Evolutionary conservation across 169 alveolate species (phyloP), one percentile per base, ranked within the genome.

Genomic region (Plasmodium berghei): DNA sequence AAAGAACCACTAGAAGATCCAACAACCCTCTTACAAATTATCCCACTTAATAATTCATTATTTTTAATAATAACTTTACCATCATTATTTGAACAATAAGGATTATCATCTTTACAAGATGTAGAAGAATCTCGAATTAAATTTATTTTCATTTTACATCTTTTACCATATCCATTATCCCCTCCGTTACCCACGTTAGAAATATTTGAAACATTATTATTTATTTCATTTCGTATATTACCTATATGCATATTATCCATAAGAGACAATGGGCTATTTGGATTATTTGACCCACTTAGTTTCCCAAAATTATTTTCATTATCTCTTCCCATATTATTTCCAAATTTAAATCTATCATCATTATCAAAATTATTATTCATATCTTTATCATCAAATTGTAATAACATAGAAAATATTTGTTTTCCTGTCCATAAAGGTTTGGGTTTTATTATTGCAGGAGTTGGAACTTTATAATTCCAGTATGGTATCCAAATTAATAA

Each of bases 361-460:
- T 63, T 59, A 69, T 64, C 8, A 10, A 92, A 87, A 49, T 83
- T 77, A 24, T 89, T 69, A 46, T 92, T 62, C 6, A 20, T 56
- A 14, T 87, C 80, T 69, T 90, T 16, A 69, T 92, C 95, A 75
- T 94, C 94, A 73, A 94, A 92, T 22, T 99, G 99, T 87, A 99
- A 95, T 34, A 99, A 94, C 92, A 99, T 93, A 42, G 99, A 95
- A 88, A 99, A 95, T 52, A 99, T 95, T 95, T 99, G 99, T 92
- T 99, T 99, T 22, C 99, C 99, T 5, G 99, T 97, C 99, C 99
- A 98, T 72, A 97, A 94, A 24, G 99, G 99, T 86, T 96, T 95
- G 6, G 99, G 99, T 69, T 96, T 97, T 72, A 98, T 90, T 64
- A 99, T 98, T 40, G 99, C 98, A 1, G 99, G 99, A 66, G 96